Evolutionary conservation across 345 rosid genomes (phyloP).

Genomic region (Eutrema japonicum): DNA sequence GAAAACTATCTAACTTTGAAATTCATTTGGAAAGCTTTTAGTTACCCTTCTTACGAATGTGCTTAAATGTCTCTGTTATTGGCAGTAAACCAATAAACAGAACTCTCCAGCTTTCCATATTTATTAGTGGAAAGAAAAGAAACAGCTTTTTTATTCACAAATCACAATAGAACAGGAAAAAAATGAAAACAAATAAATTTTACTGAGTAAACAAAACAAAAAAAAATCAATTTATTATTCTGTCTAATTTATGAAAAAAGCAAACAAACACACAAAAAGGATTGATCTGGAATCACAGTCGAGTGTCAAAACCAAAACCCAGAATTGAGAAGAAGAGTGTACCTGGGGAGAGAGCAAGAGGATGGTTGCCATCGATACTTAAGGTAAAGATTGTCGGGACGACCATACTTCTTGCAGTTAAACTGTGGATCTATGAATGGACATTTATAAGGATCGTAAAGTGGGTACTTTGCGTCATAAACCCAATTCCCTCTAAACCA

Average conservation of each 20-base stretch:
- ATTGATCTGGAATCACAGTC: slow-evolving; percentile 17
- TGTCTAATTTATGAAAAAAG: not conserved
- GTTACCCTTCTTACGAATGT: slow-evolving; percentile 20
- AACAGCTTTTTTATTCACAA: not conserved
- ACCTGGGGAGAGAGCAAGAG: slow-evolving; percentile 72
- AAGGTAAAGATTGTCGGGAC: slow-evolving; percentile 74
- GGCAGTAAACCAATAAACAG: slow-evolving; percentile 23
- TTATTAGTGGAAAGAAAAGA: slow-evolving; percentile 13
- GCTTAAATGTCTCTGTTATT: slow-evolving; percentile 25
- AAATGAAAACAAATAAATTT: too few relatives aligned
- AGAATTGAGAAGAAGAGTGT: not conserved
- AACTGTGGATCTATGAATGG: slow-evolving; percentile 79
- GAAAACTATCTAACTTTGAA: slow-evolving; percentile 22
- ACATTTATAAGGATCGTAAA: slow-evolving; percentile 66
- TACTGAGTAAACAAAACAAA: not conserved
- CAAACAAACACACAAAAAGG: not conserved
- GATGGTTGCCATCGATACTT: slow-evolving; percentile 80
- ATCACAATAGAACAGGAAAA: slow-evolving; percentile 22
- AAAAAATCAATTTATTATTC: not conserved
- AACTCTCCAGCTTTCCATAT: slow-evolving; percentile 18
- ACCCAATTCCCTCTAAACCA: slow-evolving; percentile 78
- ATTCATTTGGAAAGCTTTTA: slow-evolving; percentile 5
- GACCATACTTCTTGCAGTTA: slow-evolving; percentile 80
- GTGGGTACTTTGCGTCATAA: slow-evolving; percentile 66
- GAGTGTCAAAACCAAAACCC: slow-evolving; percentile 3